Evolutionary conservation across 2,329 filamentous ascomycete species (phyloP), one percentile per base, ranked within the genome.

Genomic region (Colletotrichum sp.): DNA sequence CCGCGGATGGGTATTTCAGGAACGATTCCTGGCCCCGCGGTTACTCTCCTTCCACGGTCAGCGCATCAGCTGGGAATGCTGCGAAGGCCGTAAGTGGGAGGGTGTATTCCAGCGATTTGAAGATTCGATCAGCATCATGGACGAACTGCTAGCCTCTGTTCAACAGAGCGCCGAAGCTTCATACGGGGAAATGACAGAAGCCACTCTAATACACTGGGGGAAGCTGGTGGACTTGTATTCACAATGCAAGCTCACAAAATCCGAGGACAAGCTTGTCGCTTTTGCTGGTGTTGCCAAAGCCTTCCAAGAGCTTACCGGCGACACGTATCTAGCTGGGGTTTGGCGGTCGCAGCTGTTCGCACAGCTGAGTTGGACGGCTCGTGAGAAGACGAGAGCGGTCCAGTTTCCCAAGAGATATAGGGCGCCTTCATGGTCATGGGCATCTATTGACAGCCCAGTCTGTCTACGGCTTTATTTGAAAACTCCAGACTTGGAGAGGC

Each of bases 81-180:
- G 44, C n/a, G 44, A 49, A 49, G 44, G n/a, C 18, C 44, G 44
- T 21, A 2, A 49, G n/a, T 21, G 44, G 44, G 44, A 49, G 44
- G n/a, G 44, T 3, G 9, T 7, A 12, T 4, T 0, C 10, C 44
- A 21, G 10, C 0, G 0, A 49, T 49, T 21, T 21, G 1, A n/a
- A 12, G n/a, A n/a, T 2, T 49, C 44, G 3, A 49, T 49, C 44
- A 49, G n/a, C 9, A 49, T 49, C 44, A 49, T 49, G 44, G 44
- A 49, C 18, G 6, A 49, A 21, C 18, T 49, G n/a, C 18, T 49
- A 21, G 44, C 10, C 18, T 49, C 44, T 49, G 10, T 21, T 49
- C 44, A 49, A 21, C 44, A 49, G 6, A 13, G 6, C 44, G 18
- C 44, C 6, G n/a, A 49, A 49, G 3, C 44, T 49, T 21, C 10